These are phyloP conservation scores for Millerozyma miso DNA, from an alignment of 805 yeast species.

Conservation along the genomic window DNA sequence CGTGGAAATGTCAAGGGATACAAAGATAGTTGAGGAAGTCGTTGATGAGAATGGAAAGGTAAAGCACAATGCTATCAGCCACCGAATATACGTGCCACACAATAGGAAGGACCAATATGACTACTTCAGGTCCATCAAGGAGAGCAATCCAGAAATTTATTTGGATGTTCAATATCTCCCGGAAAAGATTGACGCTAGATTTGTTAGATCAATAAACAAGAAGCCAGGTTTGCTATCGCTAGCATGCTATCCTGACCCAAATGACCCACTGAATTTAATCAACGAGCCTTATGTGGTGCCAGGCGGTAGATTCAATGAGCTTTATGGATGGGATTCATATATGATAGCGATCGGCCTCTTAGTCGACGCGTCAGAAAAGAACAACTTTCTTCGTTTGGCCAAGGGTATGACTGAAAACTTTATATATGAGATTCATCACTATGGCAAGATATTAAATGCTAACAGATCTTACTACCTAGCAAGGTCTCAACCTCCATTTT, in stretches of 20 bases:
- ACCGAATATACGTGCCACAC: conserved; percentile 75
- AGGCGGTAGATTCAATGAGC: conserved; percentile 94
- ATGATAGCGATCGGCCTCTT: conserved; percentile 84
- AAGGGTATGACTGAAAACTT: conserved; percentile 90
- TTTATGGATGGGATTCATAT: conserved; percentile 98
- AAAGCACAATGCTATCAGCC: conserved; percentile 47
- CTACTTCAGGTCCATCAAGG: conserved; percentile 55
- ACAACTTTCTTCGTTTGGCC: conserved; percentile 61
- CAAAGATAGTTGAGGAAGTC: conserved; percentile 59
- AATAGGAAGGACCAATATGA: conserved; percentile 67
- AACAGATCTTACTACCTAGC: conserved; percentile 87
- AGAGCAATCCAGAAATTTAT: conserved; percentile 48
- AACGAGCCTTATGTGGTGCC: conserved; percentile 92
- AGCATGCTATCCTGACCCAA: conserved; percentile 61
- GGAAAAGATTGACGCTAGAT: conserved; percentile 67
- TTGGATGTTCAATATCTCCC: conserved; percentile 80
- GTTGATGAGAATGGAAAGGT: conserved; percentile 28
- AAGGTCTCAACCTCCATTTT: conserved; percentile 94
- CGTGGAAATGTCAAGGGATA: conserved; percentile 68
- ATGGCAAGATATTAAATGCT: conserved; percentile 92
- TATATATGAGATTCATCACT: conserved; percentile 81
- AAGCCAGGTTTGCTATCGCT: conserved; percentile 84
- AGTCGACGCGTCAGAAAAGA: conserved; percentile 40
- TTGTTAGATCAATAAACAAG: conserved; percentile 68
- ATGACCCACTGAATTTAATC: conserved; percentile 46